Base-by-base conservation (phyloP, 176 grass and related monocot species). In the Eragrostis nindensis region DNA sequence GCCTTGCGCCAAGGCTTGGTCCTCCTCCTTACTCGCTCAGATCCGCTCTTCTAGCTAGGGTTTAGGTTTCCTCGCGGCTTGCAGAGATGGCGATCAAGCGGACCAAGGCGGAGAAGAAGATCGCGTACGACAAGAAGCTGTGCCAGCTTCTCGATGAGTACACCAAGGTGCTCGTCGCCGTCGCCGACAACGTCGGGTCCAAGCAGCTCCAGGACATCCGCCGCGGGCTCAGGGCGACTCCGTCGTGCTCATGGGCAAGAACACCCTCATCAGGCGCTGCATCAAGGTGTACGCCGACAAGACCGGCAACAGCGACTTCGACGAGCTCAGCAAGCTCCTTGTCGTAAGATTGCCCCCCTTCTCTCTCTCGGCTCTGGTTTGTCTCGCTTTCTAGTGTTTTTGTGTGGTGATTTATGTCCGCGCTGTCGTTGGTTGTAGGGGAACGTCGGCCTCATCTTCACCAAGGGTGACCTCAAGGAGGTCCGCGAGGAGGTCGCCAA, bases 401-500 rank as follows among this genome's bases (percentile, higher is more conserved):
- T n/a, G 1, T 13, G 27, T 29, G 43, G 18, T 62, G 11, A 30
- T 30, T 62, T 27, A 27, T 1, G 1, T 5, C 12, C 11, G 11
- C 12, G 59, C 11, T 62, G 59, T n/a, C 25, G 59, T 27, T 11
- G 15, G 15, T 65, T 84, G 66, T 14, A 93, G 91, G 93, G 93
- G 13, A 96, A 96, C 79, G 93, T 96, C 71, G 90, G 93, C 5
- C 91, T 96, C 78, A 90, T 96, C 89, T 96, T 96, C 79, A 96
- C 93, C 74, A 92, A 96, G 82, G 93, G 93, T 48, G 93, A 96
- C 75, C 84, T 92, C 71, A 96, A 96, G 93, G 93, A 96, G 72
- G 90, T 96, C 39, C 91, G 85, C 40, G 90, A 96, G 82, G 93
- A 92, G 79, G 85, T 96, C 25, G 70, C 85, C 60, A 96, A 96